Conservation (phyloP, 2,329 filamentous ascomycete species). For the Aschersonia sp. region DNA sequence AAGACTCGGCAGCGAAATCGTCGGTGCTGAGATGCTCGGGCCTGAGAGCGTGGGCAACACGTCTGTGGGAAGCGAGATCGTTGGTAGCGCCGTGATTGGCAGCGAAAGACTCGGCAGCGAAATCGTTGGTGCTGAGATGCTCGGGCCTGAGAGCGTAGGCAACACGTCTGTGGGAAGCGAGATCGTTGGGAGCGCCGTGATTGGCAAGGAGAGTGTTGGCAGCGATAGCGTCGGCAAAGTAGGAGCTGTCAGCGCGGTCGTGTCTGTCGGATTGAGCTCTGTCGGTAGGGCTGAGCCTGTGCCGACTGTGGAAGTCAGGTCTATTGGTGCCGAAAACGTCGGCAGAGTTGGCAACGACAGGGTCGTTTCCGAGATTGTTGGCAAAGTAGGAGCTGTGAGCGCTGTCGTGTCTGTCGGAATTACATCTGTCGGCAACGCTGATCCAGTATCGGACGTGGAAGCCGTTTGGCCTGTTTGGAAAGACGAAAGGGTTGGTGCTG, state of each 20-base stretch:
- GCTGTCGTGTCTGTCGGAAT: too few relatives aligned
- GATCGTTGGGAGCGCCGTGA: not conserved
- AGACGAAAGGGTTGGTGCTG: not conserved
- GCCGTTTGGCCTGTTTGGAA: not conserved
- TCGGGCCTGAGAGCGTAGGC: not conserved
- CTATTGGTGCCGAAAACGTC: too few relatives aligned
- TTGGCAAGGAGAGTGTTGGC: not conserved
- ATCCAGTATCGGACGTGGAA: not conserved
- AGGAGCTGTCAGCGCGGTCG: too few relatives aligned
- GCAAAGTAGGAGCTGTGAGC: too few relatives aligned
- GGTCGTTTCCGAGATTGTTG: too few relatives aligned
- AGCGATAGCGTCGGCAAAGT: too few relatives aligned
- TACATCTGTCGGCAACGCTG: too few relatives aligned
- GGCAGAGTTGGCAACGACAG: too few relatives aligned
- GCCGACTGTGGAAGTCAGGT: too few relatives aligned
- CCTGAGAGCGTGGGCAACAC: not conserved
- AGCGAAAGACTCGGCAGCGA: too few relatives aligned
- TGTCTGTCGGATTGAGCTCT: too few relatives aligned
- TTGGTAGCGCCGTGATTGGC: not conserved
- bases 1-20: not conserved
- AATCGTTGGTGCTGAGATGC: not conserved
- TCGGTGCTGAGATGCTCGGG: not conserved
- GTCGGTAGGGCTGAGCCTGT: too few relatives aligned
- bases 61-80: not conserved
- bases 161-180: not conserved